These are phyloP conservation scores for Geotrichum phurueaensis DNA, from an alignment of 1,139 yeast genomes.

Conservation along the genomic window DNA sequence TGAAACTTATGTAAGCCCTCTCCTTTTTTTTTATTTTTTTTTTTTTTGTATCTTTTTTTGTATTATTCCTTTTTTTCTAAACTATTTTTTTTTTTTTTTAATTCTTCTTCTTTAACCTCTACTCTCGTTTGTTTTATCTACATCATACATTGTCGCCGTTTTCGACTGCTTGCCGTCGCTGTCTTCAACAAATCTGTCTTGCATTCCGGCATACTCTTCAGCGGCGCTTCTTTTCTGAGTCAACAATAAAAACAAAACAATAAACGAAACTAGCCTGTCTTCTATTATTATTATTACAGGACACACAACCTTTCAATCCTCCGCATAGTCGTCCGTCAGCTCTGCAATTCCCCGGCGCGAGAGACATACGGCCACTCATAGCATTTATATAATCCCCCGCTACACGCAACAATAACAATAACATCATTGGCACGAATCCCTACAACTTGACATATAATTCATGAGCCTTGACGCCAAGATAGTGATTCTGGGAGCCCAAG, in stretches of 20 bases:
- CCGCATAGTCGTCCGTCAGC: neutral
- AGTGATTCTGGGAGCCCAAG: conserved; percentile 37
- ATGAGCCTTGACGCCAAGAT: conserved; percentile 38
- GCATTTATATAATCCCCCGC: neutral
- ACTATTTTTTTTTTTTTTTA: neutral
- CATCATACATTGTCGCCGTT: neutral
- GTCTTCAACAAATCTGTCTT: neutral
- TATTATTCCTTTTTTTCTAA: neutral
- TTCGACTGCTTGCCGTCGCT: neutral
- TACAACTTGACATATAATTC: conserved; percentile 8
- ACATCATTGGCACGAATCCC: neutral
- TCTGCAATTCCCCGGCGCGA: neutral
- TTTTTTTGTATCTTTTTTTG: neutral
- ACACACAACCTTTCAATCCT: neutral
- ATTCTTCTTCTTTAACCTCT: neutral
- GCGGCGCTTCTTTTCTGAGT: neutral
- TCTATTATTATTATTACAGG: neutral
- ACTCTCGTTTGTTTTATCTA: neutral
- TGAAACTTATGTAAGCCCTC: neutral
- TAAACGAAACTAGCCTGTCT: neutral
- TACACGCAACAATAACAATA: neutral
- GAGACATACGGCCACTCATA: neutral
- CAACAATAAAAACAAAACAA: neutral
- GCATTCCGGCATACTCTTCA: neutral
- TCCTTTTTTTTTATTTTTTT: conserved; percentile 1